phyloP scores from a whole-genome alignment of 176 grass and related monocot genomes.

The Oryza coarctata region DNA sequence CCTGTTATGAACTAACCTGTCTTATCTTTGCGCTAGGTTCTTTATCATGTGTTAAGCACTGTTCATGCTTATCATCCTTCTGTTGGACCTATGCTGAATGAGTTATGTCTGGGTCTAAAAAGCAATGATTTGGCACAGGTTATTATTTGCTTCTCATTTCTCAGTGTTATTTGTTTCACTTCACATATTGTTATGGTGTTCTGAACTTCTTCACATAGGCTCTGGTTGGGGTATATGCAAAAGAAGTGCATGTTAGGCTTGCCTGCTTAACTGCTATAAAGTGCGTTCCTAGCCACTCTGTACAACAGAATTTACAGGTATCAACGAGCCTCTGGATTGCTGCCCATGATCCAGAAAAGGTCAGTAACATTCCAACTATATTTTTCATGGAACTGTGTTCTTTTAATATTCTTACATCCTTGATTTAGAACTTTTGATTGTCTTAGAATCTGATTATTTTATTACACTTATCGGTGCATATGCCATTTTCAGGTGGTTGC shows the following conservation, averaged over 20 bases:
- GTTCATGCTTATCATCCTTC: slow-evolving; percentile 74
- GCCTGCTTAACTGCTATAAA: slow-evolving; percentile 96
- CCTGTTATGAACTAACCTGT: slow-evolving; percentile 19
- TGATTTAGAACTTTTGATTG: slow-evolving; percentile 1
- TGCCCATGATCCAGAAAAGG: slow-evolving; percentile 95
- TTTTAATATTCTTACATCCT: slow-evolving; percentile 19
- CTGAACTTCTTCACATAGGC: slow-evolving; percentile 54
- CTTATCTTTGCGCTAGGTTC: slow-evolving; percentile 54
- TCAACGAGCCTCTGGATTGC: slow-evolving; percentile 92
- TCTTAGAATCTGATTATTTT: slow-evolving; percentile 8
- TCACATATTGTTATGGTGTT: slow-evolving; percentile 23
- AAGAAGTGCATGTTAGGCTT: slow-evolving; percentile 81
- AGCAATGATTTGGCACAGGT: slow-evolving; percentile 77
- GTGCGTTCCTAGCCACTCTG: slow-evolving; percentile 75
- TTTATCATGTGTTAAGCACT: slow-evolving; percentile 91
- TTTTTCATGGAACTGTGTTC: slow-evolving; percentile 15
- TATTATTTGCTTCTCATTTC: slow-evolving; percentile 39
- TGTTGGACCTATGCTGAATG: slow-evolving; percentile 89
- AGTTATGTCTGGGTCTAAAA: slow-evolving; percentile 88
- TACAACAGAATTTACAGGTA: slow-evolving; percentile 60
- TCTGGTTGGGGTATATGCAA: slow-evolving; percentile 85
- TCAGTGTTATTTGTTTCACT: slow-evolving; percentile 10
- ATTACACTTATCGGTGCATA: slow-evolving; percentile 28
- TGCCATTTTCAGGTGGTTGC: slow-evolving; percentile 65
- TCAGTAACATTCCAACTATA: slow-evolving; percentile 43